A percentile compares a stretch with the other conserved stretches of the same genome.
phyloP scores from a whole-genome alignment of 371 early-diverging fungal species.

The Mortierella sp. region DNA sequence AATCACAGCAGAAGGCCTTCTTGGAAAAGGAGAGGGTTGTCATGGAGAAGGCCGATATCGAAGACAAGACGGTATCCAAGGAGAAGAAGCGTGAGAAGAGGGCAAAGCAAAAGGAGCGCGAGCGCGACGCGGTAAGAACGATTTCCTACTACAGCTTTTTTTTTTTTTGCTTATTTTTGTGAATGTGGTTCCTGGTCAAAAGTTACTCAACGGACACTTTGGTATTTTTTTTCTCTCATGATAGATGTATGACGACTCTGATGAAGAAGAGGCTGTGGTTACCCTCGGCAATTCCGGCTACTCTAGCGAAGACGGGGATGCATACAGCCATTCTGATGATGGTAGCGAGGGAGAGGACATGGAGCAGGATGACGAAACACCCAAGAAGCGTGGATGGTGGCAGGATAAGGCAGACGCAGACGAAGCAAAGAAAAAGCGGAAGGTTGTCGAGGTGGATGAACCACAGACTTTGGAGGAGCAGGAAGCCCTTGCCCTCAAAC shows the following conservation, averaged over 20 bases:
- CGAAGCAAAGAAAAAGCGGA: slow-evolving; percentile 61
- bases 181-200: neutral
- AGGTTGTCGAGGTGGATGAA: slow-evolving; percentile 68
- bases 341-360: slow-evolving; percentile 45
- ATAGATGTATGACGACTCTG: slow-evolving; percentile 28
- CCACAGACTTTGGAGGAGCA: slow-evolving; percentile 74
- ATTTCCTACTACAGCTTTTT: neutral
- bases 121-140: slow-evolving; percentile 55
- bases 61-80: slow-evolving; percentile 75
- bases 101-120: slow-evolving; percentile 71
- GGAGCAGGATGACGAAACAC: slow-evolving; percentile 44
- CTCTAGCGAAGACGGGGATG: slow-evolving; percentile 26
- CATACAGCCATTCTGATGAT: slow-evolving; percentile 5
- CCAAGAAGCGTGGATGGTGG: slow-evolving; percentile 51
- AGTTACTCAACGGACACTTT: neutral
- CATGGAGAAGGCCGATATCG: slow-evolving; percentile 79
- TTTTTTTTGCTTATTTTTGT: neutral
- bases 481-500: slow-evolving; percentile 69
- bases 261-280: slow-evolving; percentile 6
- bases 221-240: neutral
- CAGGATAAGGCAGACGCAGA: slow-evolving; percentile 47
- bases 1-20: slow-evolving; percentile 69
- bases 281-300: slow-evolving; percentile 9
- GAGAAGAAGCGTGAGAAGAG: slow-evolving; percentile 80
- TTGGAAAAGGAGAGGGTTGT: slow-evolving; percentile 67